Conservation (phyloP, 495 filamentous ascomycete genomes). For the Schizothecium vesticola region DNA sequence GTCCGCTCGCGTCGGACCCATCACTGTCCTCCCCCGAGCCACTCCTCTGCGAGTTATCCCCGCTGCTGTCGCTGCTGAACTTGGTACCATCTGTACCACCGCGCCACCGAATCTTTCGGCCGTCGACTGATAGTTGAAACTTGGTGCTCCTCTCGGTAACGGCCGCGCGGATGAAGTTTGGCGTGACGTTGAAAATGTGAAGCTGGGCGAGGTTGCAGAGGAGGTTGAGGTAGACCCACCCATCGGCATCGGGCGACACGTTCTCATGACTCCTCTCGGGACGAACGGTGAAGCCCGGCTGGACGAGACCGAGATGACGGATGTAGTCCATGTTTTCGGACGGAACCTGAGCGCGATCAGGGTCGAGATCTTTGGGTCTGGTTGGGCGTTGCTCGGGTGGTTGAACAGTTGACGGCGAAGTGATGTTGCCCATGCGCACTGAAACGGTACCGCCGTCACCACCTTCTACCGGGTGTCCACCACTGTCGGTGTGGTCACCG, state of each 20-base stretch:
- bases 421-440: slow-evolving; percentile 25
- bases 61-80: slow-evolving; percentile 52
- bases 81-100: slow-evolving; percentile 56
- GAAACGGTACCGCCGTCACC: slow-evolving; percentile 26
- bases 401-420: slow-evolving; percentile 39
- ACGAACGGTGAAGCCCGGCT: slow-evolving; percentile 34
- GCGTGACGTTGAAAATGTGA: slow-evolving; percentile 70
- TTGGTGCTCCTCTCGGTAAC: slow-evolving; percentile 59
- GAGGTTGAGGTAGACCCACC: slow-evolving; percentile 80
- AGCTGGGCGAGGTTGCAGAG: slow-evolving; percentile 76
- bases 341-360: slow-evolving; percentile 59
- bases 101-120: slow-evolving; percentile 68
- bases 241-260: slow-evolving; percentile 48
- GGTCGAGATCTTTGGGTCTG: slow-evolving; percentile 64
- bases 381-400: slow-evolving; percentile 63
- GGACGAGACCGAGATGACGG: slow-evolving; percentile 59
- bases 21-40: slow-evolving; percentile 39
- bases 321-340: slow-evolving; percentile 72
- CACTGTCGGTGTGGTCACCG: slow-evolving; percentile 34
- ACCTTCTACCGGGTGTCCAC: slow-evolving; percentile 30
- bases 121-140: slow-evolving; percentile 68
- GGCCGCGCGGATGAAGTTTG: slow-evolving; percentile 64
- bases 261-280: slow-evolving; percentile 27
- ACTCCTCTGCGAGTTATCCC: slow-evolving; percentile 37
- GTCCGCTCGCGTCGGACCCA: slow-evolving; percentile 28